These are phyloP conservation scores for Pythium phragmiticola DNA, from an alignment of 352 stramenopile species.

Conservation along the genomic window DNA sequence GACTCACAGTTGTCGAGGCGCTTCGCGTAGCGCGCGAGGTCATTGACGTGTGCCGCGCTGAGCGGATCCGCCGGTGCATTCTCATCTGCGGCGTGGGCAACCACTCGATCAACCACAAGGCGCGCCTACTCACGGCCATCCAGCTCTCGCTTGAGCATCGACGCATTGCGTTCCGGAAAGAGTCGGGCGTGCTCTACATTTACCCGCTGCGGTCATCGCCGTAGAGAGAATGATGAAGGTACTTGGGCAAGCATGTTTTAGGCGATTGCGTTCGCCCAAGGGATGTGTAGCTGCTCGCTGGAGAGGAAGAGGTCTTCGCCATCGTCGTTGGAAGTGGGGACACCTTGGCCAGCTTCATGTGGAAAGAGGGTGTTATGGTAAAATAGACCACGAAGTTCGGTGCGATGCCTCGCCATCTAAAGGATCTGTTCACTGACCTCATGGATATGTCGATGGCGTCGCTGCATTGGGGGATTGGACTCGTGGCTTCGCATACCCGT, in stretches of 20 bases:
- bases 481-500: not conserved
- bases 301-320: no score
- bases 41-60: constrained; percentile 54
- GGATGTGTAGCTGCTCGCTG: not conserved
- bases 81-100: constrained; percentile 66
- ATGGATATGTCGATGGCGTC: no score
- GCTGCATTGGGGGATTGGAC: not conserved
- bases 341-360: no score
- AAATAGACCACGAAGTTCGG: no score
- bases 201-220: constrained; percentile 53
- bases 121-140: constrained; percentile 56
- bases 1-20: constrained; percentile 66
- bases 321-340: no score
- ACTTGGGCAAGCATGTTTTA: not conserved
- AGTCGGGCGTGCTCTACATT: constrained; percentile 55
- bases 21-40: constrained; percentile 55
- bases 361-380: no score
- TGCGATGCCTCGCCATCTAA: no score
- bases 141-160: constrained; percentile 60
- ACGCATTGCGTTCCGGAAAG: constrained; percentile 55
- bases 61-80: constrained; percentile 59
- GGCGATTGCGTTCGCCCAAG: not conserved
- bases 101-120: constrained; percentile 67
- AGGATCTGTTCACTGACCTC: no score
- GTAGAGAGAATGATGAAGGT: not conserved